These are phyloP conservation scores for Trichosanthes truncata DNA, from an alignment of 306 rosid species.

Conservation along the genomic window DNA sequence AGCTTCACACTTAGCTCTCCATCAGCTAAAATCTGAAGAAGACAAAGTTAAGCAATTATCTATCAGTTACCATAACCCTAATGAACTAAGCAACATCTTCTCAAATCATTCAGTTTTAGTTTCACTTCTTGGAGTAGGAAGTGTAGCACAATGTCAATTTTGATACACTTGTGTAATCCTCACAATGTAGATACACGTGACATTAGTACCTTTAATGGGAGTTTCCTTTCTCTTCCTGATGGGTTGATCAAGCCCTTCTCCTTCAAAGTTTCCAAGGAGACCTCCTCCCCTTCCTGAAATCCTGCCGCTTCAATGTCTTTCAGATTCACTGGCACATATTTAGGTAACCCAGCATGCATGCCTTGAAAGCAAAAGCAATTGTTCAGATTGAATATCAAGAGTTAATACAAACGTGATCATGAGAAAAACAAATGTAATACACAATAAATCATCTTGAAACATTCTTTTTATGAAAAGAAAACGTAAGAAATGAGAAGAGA, in stretches of 20 bases:
- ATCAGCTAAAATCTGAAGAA: conserved; percentile 63
- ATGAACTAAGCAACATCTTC: no score
- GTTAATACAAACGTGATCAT: neutral
- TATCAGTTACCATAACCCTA: neutral
- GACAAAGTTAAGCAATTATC: neutral
- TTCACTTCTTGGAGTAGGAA: no score
- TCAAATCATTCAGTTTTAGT: no score
- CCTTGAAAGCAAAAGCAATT: conserved; percentile 27
- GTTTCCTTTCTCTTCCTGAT: conserved; percentile 86
- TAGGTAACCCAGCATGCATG: conserved; percentile 83
- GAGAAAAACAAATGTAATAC: neutral
- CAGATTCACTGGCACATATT: conserved; percentile 81
- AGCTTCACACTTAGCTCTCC: conserved; percentile 77
- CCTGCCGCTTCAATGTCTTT: conserved; percentile 70
- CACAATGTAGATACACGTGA: conserved; percentile 1
- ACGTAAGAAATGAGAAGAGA: neutral
- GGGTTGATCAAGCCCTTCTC: conserved; percentile 76
- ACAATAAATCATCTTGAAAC: neutral
- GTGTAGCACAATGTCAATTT: neutral
- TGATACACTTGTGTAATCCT: neutral
- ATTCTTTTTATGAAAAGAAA: neutral
- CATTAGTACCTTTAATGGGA: conserved; percentile 71
- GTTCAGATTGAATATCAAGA: neutral
- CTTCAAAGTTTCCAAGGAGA: conserved; percentile 67
- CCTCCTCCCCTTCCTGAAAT: conserved; percentile 89